Evolutionary conservation across 805 yeast genomes (phyloP), one percentile per base, ranked within the genome.

Genomic region (Lachancea meyersii): DNA sequence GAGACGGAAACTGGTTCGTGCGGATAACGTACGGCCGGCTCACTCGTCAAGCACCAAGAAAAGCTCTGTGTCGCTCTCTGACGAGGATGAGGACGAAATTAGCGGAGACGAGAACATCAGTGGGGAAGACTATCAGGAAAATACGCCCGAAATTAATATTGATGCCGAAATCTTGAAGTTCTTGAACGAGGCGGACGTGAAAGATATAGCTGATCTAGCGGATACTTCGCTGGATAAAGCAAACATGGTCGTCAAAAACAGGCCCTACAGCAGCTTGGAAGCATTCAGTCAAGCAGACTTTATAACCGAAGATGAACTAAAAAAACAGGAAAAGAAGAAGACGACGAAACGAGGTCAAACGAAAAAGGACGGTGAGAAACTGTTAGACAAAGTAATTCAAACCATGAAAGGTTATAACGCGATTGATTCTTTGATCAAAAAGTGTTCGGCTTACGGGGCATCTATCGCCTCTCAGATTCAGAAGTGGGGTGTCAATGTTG

Each of bases 321-420:
- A 37, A 13, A 36, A 42, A 26, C 47, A 53, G 17, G 51, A 51
- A 16, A 46, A 45, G 20, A 46, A 44, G n/a, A 49, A 43, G 34
- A 55, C 60, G 17, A 49, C 58, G 31, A 67, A 69, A 27, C 68
- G 71, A 21, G 67, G 67, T 46, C 68, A 67, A 43, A 70, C 64
- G 43, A 78, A 76, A 58, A 70, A 82, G 4, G 76, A 77, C 35
- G 96, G 96, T 9, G 82, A 82, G 52, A 76, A 77, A 55, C 72
- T 86, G 38, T 75, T 87, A 18, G 91, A 82, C 50, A 81, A 76
- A 31, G 75, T 89, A 4, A 75, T 76, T 36, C 68, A 73, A 48
- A 82, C 87, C 13, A 70, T 93, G 48, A 77, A 79, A 54, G 97
- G 97, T 4, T 93, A 93, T 60, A 82, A 80, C 48, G 97, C 98